phyloP scores from a whole-genome alignment of 2,329 filamentous ascomycete species.

The Cephalotrichum gorgonifer region DNA sequence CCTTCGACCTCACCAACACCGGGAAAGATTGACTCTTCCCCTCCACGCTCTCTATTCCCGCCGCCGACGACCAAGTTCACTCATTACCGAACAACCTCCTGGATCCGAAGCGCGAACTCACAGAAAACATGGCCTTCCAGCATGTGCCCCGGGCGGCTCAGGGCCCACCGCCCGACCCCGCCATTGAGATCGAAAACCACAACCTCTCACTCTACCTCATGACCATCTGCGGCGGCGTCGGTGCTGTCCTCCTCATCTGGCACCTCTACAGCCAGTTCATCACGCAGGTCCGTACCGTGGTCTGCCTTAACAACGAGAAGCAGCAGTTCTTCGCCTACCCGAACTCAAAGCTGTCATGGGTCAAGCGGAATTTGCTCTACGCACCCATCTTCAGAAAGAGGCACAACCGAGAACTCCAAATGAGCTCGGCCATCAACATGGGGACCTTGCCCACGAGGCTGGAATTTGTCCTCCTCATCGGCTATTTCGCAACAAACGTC shows the following conservation, averaged over 20 bases:
- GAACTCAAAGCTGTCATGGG: slow-evolving; percentile 6
- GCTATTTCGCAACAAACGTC: slow-evolving; percentile 51
- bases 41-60: too few species aligned
- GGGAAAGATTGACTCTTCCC: too few species aligned
- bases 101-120: too few species aligned
- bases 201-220: slow-evolving; percentile 51
- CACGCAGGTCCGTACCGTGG: slow-evolving; percentile 61
- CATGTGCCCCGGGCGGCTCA: too few species aligned
- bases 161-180: background rate
- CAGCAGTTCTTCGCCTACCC: slow-evolving; percentile 59
- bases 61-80: too few species aligned
- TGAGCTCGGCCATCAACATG: slow-evolving; percentile 49
- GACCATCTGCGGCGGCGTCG: slow-evolving; percentile 53
- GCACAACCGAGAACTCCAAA: slow-evolving; percentile 56
- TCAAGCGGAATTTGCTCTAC: slow-evolving; percentile 29
- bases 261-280: slow-evolving; percentile 49
- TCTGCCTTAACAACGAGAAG: slow-evolving; percentile 66
- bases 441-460: slow-evolving; percentile 56
- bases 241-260: slow-evolving; percentile 56
- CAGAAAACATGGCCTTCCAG: too few species aligned
- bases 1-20: too few species aligned
- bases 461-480: slow-evolving; percentile 44
- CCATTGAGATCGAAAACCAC: slow-evolving; percentile 21
- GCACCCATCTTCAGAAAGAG: slow-evolving; percentile 55
- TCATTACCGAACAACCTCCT: too few species aligned